Conservation (phyloP, 140 eudicot genomes). For the Senecio squalidus region DNA sequence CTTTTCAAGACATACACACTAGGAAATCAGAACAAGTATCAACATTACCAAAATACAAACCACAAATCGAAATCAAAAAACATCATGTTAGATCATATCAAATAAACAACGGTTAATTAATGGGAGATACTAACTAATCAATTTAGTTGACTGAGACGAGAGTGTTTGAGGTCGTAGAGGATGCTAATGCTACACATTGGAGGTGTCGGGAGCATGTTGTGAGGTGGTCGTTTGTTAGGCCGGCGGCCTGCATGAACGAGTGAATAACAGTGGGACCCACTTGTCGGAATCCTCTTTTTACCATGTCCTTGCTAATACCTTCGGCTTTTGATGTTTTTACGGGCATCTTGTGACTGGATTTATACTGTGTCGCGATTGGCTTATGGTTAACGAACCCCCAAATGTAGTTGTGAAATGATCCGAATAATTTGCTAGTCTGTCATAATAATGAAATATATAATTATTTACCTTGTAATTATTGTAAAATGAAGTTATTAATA, state of each 20-base stretch:
- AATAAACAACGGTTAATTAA: constrained; percentile 20
- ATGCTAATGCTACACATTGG: constrained; percentile 40
- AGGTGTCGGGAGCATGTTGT: constrained; percentile 64
- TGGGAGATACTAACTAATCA: constrained; percentile 10
- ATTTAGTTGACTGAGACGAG: constrained; percentile 7
- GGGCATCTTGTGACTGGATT: constrained; percentile 68
- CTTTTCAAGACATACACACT: constrained; percentile 2
- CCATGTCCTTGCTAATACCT: constrained; percentile 87
- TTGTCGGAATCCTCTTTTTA: constrained; percentile 68
- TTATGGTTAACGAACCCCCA: constrained; percentile 87
- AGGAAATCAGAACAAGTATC: background rate
- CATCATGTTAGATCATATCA: constrained; percentile 35
- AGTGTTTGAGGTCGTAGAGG: constrained; percentile 4
- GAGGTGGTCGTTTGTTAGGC: constrained; percentile 85
- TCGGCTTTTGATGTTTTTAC: constrained; percentile 92
- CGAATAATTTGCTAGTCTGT: constrained; percentile 54
- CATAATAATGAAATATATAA: background rate
- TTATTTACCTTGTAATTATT: background rate
- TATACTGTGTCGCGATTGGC: constrained; percentile 64
- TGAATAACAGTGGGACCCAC: constrained; percentile 87
- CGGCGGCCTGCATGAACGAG: constrained; percentile 94
- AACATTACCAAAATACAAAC: constrained; percentile 23
- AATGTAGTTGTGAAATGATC: constrained; percentile 79
- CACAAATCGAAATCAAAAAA: constrained; percentile 20
- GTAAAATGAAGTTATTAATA: background rate